Conservation (phyloP, 805 yeast genomes). For the Geotrichum ghanense region DNA sequence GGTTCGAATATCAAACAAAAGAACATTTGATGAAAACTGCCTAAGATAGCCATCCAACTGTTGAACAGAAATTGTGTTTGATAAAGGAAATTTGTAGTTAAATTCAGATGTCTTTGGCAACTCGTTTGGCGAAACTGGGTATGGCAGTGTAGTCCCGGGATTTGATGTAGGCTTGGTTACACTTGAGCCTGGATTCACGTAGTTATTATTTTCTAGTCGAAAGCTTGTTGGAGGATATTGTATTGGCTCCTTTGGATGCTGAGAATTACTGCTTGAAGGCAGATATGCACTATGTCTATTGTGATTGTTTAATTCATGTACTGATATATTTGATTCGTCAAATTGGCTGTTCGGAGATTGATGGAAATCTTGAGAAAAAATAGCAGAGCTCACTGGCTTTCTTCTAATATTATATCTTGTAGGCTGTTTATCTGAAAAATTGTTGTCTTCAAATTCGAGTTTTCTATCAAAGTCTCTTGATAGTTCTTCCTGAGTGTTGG, state of each 20-base stretch:
- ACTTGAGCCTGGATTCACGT: neutral
- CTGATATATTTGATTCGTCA: constrained; percentile 3
- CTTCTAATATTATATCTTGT: neutral
- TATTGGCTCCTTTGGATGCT: constrained; percentile 8
- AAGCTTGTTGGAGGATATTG: constrained; percentile 3
- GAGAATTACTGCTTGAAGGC: constrained; percentile 10
- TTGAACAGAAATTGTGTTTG: constrained; percentile 19
- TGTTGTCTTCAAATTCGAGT: neutral
- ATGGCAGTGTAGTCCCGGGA: constrained; percentile 4
- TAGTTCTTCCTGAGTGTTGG: constrained; percentile 8
- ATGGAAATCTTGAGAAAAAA: neutral
- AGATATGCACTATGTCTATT: constrained; percentile 1
- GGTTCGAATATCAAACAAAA: constrained; percentile 66
- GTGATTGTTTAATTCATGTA: neutral
- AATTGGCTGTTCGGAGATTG: too few species aligned
- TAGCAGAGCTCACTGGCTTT: neutral
- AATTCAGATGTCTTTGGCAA: constrained; percentile 7
- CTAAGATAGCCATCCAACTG: constrained; percentile 16
- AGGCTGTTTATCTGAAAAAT: neutral
- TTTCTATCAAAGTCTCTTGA: constrained; percentile 6
- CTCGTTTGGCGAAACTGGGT: constrained; percentile 7
- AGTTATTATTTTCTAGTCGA: neutral
- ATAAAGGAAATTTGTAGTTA: constrained; percentile 19
- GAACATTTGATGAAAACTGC: constrained; percentile 24
- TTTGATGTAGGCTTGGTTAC: neutral